Evolutionary conservation across 768 basidiomycete genomes (phyloP).

Genomic region (Tricholoma matsutake): DNA sequence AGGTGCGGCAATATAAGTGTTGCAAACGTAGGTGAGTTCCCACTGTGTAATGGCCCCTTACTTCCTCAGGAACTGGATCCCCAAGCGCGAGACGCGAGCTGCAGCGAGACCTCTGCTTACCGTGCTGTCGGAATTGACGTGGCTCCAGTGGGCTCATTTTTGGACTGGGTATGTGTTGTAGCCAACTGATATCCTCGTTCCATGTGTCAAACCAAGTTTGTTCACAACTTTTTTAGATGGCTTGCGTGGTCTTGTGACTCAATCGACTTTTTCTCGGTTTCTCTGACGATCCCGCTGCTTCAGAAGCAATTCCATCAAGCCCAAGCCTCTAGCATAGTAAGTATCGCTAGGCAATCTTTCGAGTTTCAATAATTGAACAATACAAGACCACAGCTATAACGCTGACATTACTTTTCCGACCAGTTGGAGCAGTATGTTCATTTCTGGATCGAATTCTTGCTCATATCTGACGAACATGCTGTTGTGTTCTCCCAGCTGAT

Average conservation of each 20-base stretch:
- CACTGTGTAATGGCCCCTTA: constrained; percentile 44
- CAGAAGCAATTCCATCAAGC: constrained; percentile 41
- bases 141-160: constrained; percentile 57
- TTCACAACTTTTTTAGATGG: constrained; percentile 43
- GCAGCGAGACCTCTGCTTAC: constrained; percentile 38
- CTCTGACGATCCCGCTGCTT: constrained; percentile 49
- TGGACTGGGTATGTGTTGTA: constrained; percentile 43
- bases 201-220: background rate
- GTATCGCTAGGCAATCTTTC: constrained; percentile 4
- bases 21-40: background rate
- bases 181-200: background rate
- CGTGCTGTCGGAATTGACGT: constrained; percentile 43
- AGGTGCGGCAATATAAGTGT: no score
- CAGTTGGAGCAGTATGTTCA: constrained; percentile 57
- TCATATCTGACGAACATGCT: constrained; percentile 15
- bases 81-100: constrained; percentile 39
- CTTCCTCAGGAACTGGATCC: constrained; percentile 46
- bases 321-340: constrained; percentile 36
- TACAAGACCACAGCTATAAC: constrained; percentile 75
- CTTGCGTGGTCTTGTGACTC: constrained; percentile 86
- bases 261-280: constrained; percentile 83
- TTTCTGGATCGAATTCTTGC: background rate
- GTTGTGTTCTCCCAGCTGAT: constrained; percentile 37
- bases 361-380: background rate
- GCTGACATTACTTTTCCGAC: constrained; percentile 84